Evolutionary conservation across 352 stramenopile species (phyloP).

Genomic region (Phytophthora sp.): DNA sequence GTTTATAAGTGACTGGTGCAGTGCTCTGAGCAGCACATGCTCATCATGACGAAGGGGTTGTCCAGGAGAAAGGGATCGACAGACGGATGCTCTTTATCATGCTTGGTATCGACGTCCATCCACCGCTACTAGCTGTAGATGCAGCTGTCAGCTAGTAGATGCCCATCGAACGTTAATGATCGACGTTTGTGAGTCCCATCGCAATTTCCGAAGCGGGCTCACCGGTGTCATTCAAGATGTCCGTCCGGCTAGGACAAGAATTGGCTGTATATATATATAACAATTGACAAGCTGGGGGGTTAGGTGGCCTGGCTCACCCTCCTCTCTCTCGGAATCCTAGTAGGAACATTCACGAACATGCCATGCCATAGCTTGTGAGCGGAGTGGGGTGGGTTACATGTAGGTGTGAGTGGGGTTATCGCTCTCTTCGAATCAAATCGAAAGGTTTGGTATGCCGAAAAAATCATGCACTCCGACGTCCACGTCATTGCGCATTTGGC

Average conservation of each 20-base stretch:
- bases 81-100: too few species aligned
- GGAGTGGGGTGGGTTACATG: too few species aligned
- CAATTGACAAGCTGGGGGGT: background rate
- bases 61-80: constrained; percentile 14
- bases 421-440: too few species aligned
- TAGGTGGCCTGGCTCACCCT: constrained; percentile 22
- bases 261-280: constrained; percentile 4
- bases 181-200: background rate
- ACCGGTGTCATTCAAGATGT: constrained; percentile 39
- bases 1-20: constrained; percentile 22
- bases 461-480: too few species aligned
- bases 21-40: constrained; percentile 25
- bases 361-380: background rate
- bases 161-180: background rate
- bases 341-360: background rate
- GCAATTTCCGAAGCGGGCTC: constrained; percentile 7
- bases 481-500: too few species aligned
- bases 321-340: too few species aligned
- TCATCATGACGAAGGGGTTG: too few species aligned
- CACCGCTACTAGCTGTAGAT: too few species aligned
- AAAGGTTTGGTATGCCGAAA: too few species aligned
- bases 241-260: constrained; percentile 20
- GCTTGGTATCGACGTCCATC: too few species aligned
- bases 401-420: too few species aligned
- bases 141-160: too few species aligned